These are phyloP conservation scores for Acrocalymma vagum DNA, from an alignment of 2,329 filamentous ascomycete genomes.

Conservation along the genomic window DNA sequence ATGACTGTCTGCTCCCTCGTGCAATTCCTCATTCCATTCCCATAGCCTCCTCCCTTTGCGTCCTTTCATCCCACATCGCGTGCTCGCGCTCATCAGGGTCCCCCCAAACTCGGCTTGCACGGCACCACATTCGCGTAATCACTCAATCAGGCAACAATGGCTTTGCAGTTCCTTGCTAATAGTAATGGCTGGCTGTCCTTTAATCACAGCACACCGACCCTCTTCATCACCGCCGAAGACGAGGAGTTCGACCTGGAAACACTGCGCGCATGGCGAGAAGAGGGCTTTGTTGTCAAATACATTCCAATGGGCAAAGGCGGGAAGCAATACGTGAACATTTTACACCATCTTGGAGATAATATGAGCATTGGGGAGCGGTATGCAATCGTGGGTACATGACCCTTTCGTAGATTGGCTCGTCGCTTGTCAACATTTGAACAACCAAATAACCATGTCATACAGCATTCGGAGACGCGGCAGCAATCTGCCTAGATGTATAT, in stretches of 20 bases:
- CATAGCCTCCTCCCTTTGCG: not conserved
- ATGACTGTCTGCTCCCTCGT: not conserved
- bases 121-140: conserved; percentile 4
- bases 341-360: conserved; percentile 62
- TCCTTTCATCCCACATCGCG: not conserved
- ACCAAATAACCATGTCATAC: too few relatives aligned
- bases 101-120: not conserved
- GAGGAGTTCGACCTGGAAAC: conserved; percentile 65
- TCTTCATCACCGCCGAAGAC: conserved; percentile 62
- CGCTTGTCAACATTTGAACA: conserved; percentile 10
- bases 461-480: conserved; percentile 71
- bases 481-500: conserved; percentile 66
- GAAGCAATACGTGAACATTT: conserved; percentile 53
- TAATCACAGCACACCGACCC: conserved; percentile 51
- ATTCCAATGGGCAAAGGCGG: conserved; percentile 62
- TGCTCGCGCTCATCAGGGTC: not conserved
- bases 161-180: conserved; percentile 46
- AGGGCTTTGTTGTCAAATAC: conserved; percentile 68
- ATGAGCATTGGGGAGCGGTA: conserved; percentile 68
- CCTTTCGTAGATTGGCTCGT: conserved; percentile 18
- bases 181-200: conserved; percentile 49
- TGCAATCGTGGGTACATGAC: conserved; percentile 65
- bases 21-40: conserved; percentile 1
- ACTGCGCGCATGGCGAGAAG: conserved; percentile 64
- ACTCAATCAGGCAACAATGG: conserved; percentile 27